These are phyloP conservation scores for Lepidium didymum DNA, from an alignment of 345 rosid genomes.

Conservation along the genomic window DNA sequence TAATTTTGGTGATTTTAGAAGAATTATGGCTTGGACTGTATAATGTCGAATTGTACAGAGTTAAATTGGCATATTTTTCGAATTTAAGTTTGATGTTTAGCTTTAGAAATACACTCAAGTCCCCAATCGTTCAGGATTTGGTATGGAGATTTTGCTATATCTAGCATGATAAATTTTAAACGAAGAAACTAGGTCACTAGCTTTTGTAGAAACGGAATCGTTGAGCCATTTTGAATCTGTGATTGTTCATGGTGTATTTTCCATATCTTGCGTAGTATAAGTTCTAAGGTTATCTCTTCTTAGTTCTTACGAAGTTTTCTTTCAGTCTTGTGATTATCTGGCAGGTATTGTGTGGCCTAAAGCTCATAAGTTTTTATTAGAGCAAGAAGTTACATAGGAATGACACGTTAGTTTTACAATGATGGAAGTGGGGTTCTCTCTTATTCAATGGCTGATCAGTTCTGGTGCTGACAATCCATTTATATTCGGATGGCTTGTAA, in stretches of 20 bases:
- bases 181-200: background rate
- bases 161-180: background rate
- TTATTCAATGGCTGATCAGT: conserved; percentile 31
- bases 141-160: background rate
- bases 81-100: background rate
- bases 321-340: background rate
- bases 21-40: background rate
- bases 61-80: background rate
- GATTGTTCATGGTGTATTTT: background rate
- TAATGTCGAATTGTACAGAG: background rate
- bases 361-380: background rate
- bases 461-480: conserved; percentile 33
- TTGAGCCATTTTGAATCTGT: background rate
- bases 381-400: background rate
- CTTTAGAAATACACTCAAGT: background rate
- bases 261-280: background rate
- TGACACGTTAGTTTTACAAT: conserved; percentile 27
- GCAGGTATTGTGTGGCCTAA: conserved; percentile 3
- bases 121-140: background rate
- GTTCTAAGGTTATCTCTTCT: background rate
- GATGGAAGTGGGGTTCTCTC: conserved; percentile 41
- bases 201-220: background rate
- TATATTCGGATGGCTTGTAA: conserved; percentile 43
- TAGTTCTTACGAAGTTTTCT: conserved; percentile 2
- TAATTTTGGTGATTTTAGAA: background rate